phyloP scores from a whole-genome alignment of 306 rosid genomes.

The Chamaecrista fasciculata region DNA sequence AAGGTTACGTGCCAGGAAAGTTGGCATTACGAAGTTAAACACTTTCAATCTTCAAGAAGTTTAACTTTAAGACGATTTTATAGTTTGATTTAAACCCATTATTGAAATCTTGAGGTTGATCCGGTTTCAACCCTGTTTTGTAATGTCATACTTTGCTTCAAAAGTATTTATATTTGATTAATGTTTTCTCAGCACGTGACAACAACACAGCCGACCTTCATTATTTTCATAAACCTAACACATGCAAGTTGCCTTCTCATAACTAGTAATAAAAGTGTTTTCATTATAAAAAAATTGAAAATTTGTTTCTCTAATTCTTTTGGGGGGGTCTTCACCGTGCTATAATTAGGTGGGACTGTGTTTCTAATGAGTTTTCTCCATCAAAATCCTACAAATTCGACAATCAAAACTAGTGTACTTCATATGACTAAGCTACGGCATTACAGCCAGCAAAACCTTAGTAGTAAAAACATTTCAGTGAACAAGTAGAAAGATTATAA shows the following conservation, averaged over 20 bases:
- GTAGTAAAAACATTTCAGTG: background rate
- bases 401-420: background rate
- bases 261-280: background rate
- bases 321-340: no score
- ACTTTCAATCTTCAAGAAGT: no score
- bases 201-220: constrained; percentile 25
- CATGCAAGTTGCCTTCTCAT: constrained; percentile 13
- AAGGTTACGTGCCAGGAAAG: no score
- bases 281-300: background rate
- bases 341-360: background rate
- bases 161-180: background rate
- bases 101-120: no score
- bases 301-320: no score
- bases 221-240: constrained; percentile 26
- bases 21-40: no score
- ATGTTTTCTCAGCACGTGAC: constrained; percentile 19
- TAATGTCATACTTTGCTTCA: no score
- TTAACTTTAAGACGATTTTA: no score
- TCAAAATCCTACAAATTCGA: background rate
- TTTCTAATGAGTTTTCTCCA: background rate
- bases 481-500: background rate
- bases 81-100: no score
- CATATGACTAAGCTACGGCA: background rate
- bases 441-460: background rate
- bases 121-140: no score